Evolutionary conservation across 371 early-diverging fungal genomes (phyloP), one percentile per base, ranked within the genome.

Genomic region (Sporodiniella umbellata): DNA sequence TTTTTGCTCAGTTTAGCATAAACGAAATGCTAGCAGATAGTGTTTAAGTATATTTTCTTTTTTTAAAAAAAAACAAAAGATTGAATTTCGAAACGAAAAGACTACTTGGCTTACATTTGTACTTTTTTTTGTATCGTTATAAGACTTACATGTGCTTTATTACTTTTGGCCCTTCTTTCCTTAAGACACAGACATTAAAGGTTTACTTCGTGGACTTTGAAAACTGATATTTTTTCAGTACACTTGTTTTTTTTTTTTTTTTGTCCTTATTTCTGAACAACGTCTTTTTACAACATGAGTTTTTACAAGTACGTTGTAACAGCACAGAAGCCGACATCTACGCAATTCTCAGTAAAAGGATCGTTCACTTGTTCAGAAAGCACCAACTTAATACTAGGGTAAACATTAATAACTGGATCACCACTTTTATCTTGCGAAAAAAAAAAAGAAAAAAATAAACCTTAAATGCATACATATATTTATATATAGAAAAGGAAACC

Each of bases 401-500:
- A 81, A 53, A 59, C 22, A 14, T 39, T 15, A 3, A 21, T n/a
- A 18, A 23, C 33, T 35, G 12, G 17, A 18, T 28, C 40, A 21
- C 40, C n/a, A 21, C 12, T 37, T 37, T 39, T 33, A 10, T 46
- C 31, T 19, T 19, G 8, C 19, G 33, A 8, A 23, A 6, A 2
- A 17, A 19, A 21, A 33, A 12, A 23, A 12, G 33, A 15, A 1
- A 43, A 25, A 43, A 33, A 25, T 42, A 42, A 33, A 39, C 12
- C 17, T 38, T 5, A 40, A 15, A 19, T n/a, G n/a, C n/a, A n/a
- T n/a, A n/a, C n/a, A n/a, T n/a, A n/a, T n/a, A n/a, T n/a, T n/a
- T n/a, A n/a, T n/a, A n/a, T n/a, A 43, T 59, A 89, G 90, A 37
- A 89, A 89, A 63, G 75, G 82, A 26, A 87, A 80, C 33, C 84